Conservation (phyloP, 2,329 filamentous ascomycete species). For the Sclerotinia minor region DNA sequence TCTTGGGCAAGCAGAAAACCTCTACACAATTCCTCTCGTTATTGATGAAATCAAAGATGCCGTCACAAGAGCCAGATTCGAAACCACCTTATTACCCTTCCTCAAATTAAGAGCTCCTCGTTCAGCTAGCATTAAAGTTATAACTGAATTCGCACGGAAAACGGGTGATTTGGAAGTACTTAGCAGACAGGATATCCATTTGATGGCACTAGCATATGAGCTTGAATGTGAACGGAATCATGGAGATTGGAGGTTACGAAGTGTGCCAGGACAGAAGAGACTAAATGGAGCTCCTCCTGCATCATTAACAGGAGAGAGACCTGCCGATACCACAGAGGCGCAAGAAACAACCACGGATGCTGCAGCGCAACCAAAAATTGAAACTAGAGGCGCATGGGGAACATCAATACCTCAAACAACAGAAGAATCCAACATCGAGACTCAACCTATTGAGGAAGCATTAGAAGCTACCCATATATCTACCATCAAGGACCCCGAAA, state of each 20-base stretch:
- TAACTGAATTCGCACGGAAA: slow-evolving; percentile 81
- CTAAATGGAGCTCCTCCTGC: slow-evolving; percentile 64
- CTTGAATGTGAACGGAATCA: slow-evolving; percentile 87
- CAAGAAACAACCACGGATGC: slow-evolving; percentile 7
- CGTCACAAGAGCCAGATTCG: slow-evolving; percentile 74
- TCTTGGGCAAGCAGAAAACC: slow-evolving; percentile 69
- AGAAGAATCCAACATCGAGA: slow-evolving; percentile 36
- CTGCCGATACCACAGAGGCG: slow-evolving; percentile 22
- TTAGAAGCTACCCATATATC: slow-evolving; percentile 25
- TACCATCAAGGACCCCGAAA: background rate
- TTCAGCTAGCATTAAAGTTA: slow-evolving; percentile 74
- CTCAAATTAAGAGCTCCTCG: slow-evolving; percentile 73
- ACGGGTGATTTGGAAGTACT: slow-evolving; percentile 89
- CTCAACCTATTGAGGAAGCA: slow-evolving; percentile 33
- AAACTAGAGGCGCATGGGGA: slow-evolving; percentile 37
- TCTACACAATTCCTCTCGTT: slow-evolving; percentile 84
- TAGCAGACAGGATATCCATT: slow-evolving; percentile 83
- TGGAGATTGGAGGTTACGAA: slow-evolving; percentile 84
- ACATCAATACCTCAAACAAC: slow-evolving; percentile 27
- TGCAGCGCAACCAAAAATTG: slow-evolving; percentile 24
- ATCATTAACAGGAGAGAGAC: slow-evolving; percentile 38
- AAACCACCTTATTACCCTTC: slow-evolving; percentile 85
- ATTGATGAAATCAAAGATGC: slow-evolving; percentile 85
- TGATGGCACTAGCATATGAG: slow-evolving; percentile 90
- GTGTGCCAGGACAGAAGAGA: slow-evolving; percentile 73